Evolutionary conservation across 768 basidiomycete species (phyloP).

Genomic region (Mycena sanguinolenta): DNA sequence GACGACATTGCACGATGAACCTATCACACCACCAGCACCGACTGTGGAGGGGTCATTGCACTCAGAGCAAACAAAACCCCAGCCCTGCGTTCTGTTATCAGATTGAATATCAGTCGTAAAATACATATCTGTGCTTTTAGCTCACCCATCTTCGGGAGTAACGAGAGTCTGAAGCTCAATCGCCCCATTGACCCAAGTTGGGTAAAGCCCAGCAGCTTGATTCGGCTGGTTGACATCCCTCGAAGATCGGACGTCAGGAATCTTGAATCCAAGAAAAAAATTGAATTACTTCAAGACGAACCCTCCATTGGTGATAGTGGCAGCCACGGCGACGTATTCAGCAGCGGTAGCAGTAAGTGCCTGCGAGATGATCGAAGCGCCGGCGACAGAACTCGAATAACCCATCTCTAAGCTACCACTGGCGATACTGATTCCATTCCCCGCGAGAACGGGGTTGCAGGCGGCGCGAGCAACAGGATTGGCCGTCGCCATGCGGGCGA

Average conservation of each 20-base stretch:
- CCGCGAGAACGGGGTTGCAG: constrained; percentile 25
- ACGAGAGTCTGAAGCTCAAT: constrained; percentile 27
- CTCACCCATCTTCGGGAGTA: constrained; percentile 29
- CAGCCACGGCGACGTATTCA: constrained; percentile 16
- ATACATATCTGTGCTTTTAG: background rate
- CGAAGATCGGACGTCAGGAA: background rate
- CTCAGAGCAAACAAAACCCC: constrained; percentile 28
- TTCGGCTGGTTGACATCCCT: constrained; percentile 21
- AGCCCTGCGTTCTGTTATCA: constrained; percentile 23
- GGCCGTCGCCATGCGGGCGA: constrained; percentile 6
- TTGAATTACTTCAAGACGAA: constrained; percentile 18
- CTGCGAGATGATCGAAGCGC: constrained; percentile 25
- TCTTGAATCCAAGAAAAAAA: background rate
- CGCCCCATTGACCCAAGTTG: constrained; percentile 14
- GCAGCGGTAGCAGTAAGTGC: background rate
- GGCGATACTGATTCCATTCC: constrained; percentile 21
- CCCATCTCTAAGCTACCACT: constrained; percentile 28
- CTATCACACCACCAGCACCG: constrained; percentile 8
- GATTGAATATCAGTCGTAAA: background rate
- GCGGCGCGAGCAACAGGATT: constrained; percentile 29
- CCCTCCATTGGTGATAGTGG: constrained; percentile 20
- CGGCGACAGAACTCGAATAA: constrained; percentile 21
- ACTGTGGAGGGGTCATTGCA: constrained; percentile 20
- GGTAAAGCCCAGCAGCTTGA: constrained; percentile 13
- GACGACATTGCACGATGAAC: constrained; percentile 16